These are phyloP conservation scores for Teratosphaeria zuluensis DNA, from an alignment of 2,329 filamentous ascomycete genomes.

Conservation along the genomic window DNA sequence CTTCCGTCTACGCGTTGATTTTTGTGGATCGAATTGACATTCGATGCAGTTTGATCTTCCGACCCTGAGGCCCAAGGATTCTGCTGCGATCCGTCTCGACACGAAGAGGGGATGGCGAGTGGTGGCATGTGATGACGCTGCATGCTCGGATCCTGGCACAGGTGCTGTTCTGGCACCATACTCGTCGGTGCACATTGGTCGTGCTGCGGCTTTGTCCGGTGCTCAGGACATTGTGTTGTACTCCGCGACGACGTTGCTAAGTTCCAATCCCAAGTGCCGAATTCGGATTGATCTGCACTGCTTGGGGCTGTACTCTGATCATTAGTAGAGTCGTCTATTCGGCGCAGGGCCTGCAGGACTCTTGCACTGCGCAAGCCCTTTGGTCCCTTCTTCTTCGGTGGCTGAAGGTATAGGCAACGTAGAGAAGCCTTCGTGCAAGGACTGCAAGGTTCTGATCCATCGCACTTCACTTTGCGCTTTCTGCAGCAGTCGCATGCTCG, in stretches of 20 bases:
- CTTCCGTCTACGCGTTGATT: slow-evolving; percentile 16
- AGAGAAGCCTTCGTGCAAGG: slow-evolving; percentile 27
- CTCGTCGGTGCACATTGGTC: background rate
- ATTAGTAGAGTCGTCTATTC: slow-evolving; percentile 23
- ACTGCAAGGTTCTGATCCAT: slow-evolving; percentile 24
- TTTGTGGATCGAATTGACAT: background rate
- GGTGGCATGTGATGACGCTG: background rate
- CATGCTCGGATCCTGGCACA: slow-evolving; percentile 2
- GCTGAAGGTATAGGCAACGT: slow-evolving; percentile 26
- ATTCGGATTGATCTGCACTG: slow-evolving; percentile 13
- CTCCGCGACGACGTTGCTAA: slow-evolving; percentile 6
- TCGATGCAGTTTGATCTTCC: background rate
- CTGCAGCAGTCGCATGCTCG: slow-evolving; percentile 29
- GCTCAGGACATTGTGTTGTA: background rate
- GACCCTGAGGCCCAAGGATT: too few species aligned
- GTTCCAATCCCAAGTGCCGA: slow-evolving; percentile 23
- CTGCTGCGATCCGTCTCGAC: too few species aligned
- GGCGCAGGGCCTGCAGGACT: slow-evolving; percentile 25
- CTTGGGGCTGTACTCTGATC: slow-evolving; percentile 16
- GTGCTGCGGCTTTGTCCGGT: background rate
- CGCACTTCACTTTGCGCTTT: slow-evolving; percentile 27
- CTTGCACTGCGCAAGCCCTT: slow-evolving; percentile 26
- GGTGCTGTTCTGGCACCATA: slow-evolving; percentile 7
- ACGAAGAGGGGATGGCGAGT: too few species aligned
- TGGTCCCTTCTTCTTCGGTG: slow-evolving; percentile 28